Base-by-base conservation (phyloP, 352 stramenopile genomes). In the Phytophthora ramorum region DNA sequence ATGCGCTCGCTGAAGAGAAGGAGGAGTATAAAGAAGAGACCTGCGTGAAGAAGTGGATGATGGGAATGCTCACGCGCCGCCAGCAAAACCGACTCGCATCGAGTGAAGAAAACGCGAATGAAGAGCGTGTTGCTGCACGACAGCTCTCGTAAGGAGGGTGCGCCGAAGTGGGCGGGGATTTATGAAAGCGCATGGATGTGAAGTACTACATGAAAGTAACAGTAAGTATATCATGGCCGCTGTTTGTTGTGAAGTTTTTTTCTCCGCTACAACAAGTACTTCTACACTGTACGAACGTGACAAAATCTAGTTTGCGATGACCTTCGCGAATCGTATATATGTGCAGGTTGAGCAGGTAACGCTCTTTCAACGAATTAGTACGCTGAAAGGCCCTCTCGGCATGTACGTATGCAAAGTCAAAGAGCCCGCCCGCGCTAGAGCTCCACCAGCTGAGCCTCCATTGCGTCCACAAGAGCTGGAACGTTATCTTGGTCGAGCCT, bases 401-500 rank as follows among this genome's bases (percentile, higher is more conserved):
- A 9, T 52, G 48, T 41, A 20, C 37, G 9, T 44, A 41, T 66
- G 38, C 16, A 35, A 49, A 44, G 61, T 34, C 46, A 55, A 32
- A 17, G 19, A 12, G 7, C 26, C 7, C 38, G n/a, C 17, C 22
- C 12, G 46, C 26, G n/a, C 40, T 84, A 77, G 30, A 75, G 54
- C 32, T 81, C 52, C 22, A 63, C 67, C 17, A 90, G 43, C 32
- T 90, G 75, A 10, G 70, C 55, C 37, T 84, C 66, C 54, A 95
- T 86, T 10, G 68, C 83, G 7, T 92, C 66, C 48, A 89, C 73
- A 28, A 95, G 73, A 24, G 77, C 65, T 37, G 69, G 77, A 0
- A 93, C 58, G 57, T 92, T 93, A 20, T 78, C 72, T 37, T 77
- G 20, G 34, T 86, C 81, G 30, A 95, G 53, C 7, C 65, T 61